Evolutionary conservation across 768 basidiomycete genomes (phyloP), one percentile per base, ranked within the genome.

Genomic region (Amanita rubescens): DNA sequence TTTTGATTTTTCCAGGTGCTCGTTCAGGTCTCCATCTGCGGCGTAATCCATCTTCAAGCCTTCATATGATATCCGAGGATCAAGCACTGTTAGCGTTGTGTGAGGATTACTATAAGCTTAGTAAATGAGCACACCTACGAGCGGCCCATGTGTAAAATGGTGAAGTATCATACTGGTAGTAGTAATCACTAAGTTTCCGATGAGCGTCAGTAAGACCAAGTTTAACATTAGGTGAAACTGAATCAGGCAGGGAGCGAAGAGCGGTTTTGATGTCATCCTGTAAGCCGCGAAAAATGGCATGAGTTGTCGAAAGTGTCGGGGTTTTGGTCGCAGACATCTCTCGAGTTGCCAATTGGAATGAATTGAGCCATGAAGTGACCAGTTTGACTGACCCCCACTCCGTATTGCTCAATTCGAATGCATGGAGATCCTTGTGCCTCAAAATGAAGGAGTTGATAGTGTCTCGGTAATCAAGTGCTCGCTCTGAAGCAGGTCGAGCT

Each of bases 231-330:
- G 61, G 56, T 0, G 54, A 24, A 0, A 52, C 52, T 12, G 19
- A 24, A 22, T 49, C 30, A 10, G 67, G 62, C 9, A 70, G 65
- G 2, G 34, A 20, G 6, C 7, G 17, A 10, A 70, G 8, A 8
- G 63, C 58, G 1, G 32, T 35, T 2, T 45, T n/a, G 17, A 72
- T 27, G 11, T 67, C 45, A 0, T 66, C 62, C 58, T 72, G 69
- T 3, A 73, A 64, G 3, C 65, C 64, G 1, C 62, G 55, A 46
- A 71, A 71, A 17, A 70, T 58, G 0, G 69, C 66, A 54, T 69
- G 68, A 0, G 60, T 60, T 0, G 63, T 63, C 3, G 68, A 72
- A 0, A 71, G 56, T 61, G 67, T 71, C 0, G 69, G 60, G 1
- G 51, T 14, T 49, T 66, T 67, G 0, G 69, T 72, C 2, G 41